phyloP scores from a whole-genome alignment of 805 yeast genomes.

The Kodamaea leandrae region DNA sequence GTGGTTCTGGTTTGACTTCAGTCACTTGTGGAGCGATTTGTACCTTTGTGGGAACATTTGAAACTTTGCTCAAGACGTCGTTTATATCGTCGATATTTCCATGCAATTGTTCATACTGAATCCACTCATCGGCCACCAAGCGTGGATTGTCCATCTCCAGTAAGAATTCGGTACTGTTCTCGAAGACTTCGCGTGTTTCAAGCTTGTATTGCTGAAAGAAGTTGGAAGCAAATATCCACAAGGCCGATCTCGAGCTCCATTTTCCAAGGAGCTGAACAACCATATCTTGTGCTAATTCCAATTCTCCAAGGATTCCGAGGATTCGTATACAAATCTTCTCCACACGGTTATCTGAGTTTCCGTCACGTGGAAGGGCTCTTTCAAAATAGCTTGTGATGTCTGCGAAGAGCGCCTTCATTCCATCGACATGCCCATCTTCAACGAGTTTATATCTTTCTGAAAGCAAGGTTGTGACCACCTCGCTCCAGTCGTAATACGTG shows the following conservation, averaged over 20 bases:
- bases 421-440: neutral
- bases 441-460: conserved; percentile 22
- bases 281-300: conserved; percentile 25
- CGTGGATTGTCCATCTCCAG: conserved; percentile 49
- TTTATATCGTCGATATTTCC: conserved; percentile 22
- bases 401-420: neutral
- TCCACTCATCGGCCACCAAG: conserved; percentile 41
- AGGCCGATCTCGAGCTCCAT: conserved; percentile 37
- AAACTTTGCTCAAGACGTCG: neutral
- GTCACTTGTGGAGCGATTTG: neutral
- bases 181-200: conserved; percentile 3
- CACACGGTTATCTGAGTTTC: conserved; percentile 14
- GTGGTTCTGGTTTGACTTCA: conserved; percentile 2
- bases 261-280: conserved; percentile 23
- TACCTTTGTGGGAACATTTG: neutral
- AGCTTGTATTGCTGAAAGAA: conserved; percentile 35
- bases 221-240: conserved; percentile 46
- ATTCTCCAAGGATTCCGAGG: conserved; percentile 27
- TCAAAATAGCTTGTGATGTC: conserved; percentile 1
- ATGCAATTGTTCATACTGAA: conserved; percentile 32
- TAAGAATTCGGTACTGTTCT: conserved; percentile 1
- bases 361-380: neutral
- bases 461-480: conserved; percentile 14
- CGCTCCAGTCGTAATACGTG: conserved; percentile 33
- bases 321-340: conserved; percentile 41